A percentile compares a stretch with the other conserved stretches of the same genome.
Evolutionary conservation across 2,329 filamentous ascomycete species (phyloP).

Genomic region (Phialophora tarda): DNA sequence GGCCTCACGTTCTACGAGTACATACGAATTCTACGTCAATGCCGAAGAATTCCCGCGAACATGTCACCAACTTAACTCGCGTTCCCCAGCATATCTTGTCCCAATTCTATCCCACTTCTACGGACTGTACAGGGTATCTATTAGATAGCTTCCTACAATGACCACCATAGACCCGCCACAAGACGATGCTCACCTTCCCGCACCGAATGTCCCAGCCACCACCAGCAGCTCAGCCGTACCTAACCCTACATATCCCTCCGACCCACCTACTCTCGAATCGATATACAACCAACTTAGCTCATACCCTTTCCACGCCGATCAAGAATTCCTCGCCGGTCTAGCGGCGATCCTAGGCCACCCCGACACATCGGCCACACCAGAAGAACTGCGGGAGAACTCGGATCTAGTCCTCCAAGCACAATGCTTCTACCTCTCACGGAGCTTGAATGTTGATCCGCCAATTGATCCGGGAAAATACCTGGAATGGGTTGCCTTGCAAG

Average conservation of each 20-base stretch:
- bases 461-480: constrained; percentile 74
- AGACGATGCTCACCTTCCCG: neutral
- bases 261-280: neutral
- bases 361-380: constrained; percentile 46
- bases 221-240: neutral
- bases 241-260: neutral
- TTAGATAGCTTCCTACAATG: neutral
- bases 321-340: constrained; percentile 56
- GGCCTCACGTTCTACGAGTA: neutral
- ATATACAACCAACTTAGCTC: constrained; percentile 45
- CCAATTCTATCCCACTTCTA: neutral
- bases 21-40: neutral
- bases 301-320: constrained; percentile 51
- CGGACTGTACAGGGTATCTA: too few relatives aligned
- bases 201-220: neutral
- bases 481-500: constrained; percentile 55
- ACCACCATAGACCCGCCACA: neutral
- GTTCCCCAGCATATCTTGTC: neutral
- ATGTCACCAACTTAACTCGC: neutral
- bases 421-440: constrained; percentile 55
- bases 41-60: constrained; percentile 1
- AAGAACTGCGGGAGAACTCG: constrained; percentile 48
- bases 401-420: constrained; percentile 54
- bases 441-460: constrained; percentile 40
- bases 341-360: constrained; percentile 53